phyloP scores from a whole-genome alignment of 2,329 filamentous ascomycete genomes.

The Podosphaera fusca region DNA sequence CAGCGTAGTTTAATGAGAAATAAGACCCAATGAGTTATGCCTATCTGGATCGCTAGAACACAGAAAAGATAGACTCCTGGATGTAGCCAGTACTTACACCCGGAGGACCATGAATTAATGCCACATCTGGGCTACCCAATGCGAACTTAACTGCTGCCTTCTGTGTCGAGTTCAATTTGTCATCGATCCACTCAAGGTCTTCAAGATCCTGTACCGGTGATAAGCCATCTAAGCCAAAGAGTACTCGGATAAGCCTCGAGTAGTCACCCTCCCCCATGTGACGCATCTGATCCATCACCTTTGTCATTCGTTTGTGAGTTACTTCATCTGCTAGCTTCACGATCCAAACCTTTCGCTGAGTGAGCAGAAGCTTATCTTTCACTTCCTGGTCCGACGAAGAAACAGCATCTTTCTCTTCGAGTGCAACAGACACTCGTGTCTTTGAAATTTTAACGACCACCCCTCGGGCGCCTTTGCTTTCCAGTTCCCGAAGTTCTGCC shows the following conservation, averaged over 20 bases:
- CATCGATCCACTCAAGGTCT: conserved; percentile 35
- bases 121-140: conserved; percentile 56
- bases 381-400: conserved; percentile 27
- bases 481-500: conserved; percentile 50
- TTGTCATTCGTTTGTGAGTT: conserved; percentile 40
- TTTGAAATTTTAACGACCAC: conserved; percentile 44
- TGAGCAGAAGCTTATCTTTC: conserved; percentile 22
- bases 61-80: neutral
- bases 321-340: conserved; percentile 47
- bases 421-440: conserved; percentile 37
- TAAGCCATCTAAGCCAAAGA: conserved; percentile 35
- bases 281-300: conserved; percentile 34
- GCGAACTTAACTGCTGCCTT: conserved; percentile 60
- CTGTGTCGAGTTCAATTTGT: conserved; percentile 39
- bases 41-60: neutral
- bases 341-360: conserved; percentile 29
- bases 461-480: conserved; percentile 42
- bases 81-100: conserved; percentile 27
- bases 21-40: neutral
- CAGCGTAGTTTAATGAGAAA: neutral
- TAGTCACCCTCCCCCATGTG: conserved; percentile 35
- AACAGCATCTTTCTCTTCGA: conserved; percentile 36
- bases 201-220: conserved; percentile 25
- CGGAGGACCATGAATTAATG: conserved; percentile 82
- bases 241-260: conserved; percentile 33